Percentiles rank a stretch among this genome's conserved stretches.
phyloP scores from a whole-genome alignment of 805 yeast species.

The Yarrowia sp. region DNA sequence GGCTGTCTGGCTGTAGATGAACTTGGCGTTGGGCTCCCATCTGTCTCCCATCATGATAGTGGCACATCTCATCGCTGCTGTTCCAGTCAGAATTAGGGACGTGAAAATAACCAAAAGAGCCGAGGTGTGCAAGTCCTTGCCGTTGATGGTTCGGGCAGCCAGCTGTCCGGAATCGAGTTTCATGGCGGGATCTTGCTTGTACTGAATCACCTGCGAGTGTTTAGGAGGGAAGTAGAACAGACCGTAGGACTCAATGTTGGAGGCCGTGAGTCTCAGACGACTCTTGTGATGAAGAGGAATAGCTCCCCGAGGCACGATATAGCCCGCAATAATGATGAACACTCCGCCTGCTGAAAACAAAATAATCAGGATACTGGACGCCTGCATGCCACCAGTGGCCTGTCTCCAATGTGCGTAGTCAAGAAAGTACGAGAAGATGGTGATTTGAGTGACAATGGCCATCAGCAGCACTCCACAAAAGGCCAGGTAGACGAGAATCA shows the following conservation, averaged over 20 bases:
- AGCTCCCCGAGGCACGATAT: conserved; percentile 60
- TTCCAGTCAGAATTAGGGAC: conserved; percentile 44
- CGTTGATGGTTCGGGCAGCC: conserved; percentile 52
- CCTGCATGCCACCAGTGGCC: conserved; percentile 63
- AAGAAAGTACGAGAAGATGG: conserved; percentile 66
- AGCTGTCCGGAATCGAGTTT: conserved; percentile 49
- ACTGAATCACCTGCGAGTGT: conserved; percentile 53
- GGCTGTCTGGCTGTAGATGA: conserved; percentile 60
- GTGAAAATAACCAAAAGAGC: conserved; percentile 49
- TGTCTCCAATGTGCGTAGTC: conserved; percentile 55
- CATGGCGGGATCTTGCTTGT: conserved; percentile 55
- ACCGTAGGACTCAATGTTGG: conserved; percentile 76
- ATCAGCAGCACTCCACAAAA: conserved; percentile 66
- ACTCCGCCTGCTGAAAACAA: conserved; percentile 64
- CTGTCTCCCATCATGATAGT: conserved; percentile 45
- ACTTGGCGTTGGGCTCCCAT: conserved; percentile 39
- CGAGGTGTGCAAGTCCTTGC: conserved; percentile 53
- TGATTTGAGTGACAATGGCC: conserved; percentile 68
- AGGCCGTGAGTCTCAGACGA: conserved; percentile 60
- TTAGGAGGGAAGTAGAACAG: conserved; percentile 60
- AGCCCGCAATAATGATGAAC: conserved; percentile 59
- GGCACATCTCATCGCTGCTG: conserved; percentile 49
- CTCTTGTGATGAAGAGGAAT: conserved; percentile 45
- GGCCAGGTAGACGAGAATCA: conserved; percentile 59
- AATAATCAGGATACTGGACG: conserved; percentile 56